These are phyloP conservation scores for Ogataea paraovalis DNA, from an alignment of 805 yeast genomes.

Conservation along the genomic window DNA sequence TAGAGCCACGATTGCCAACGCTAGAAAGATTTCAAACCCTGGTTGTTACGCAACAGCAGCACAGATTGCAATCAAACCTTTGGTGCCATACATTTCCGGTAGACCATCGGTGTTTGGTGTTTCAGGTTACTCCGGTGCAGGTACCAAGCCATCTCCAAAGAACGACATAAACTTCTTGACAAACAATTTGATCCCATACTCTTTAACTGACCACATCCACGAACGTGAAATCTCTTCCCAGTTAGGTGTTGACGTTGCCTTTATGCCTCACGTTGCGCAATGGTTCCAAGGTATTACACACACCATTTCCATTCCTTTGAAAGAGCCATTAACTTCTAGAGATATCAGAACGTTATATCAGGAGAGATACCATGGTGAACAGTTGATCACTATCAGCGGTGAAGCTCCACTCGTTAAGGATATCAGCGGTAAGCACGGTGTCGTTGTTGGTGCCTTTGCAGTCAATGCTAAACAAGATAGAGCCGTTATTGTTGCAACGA, in stretches of 20 bases:
- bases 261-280: slow-evolving; percentile 96
- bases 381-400: slow-evolving; percentile 77
- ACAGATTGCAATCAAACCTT: slow-evolving; percentile 86
- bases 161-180: slow-evolving; percentile 73
- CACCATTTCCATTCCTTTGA: slow-evolving; percentile 87
- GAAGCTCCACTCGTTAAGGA: slow-evolving; percentile 93
- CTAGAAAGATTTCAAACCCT: slow-evolving; percentile 88
- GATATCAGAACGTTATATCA: slow-evolving; percentile 83
- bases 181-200: slow-evolving; percentile 89
- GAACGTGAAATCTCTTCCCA: slow-evolving; percentile 87
- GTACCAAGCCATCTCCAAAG: slow-evolving; percentile 96
- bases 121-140: slow-evolving; percentile 98
- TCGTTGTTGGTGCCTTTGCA: slow-evolving; percentile 92
- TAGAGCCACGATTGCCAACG: slow-evolving; percentile 60
- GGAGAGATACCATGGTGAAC: slow-evolving; percentile 84
- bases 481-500: slow-evolving; percentile 91
- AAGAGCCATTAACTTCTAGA: slow-evolving; percentile 65
- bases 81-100: slow-evolving; percentile 63
- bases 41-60: slow-evolving; percentile 99
- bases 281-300: slow-evolving; percentile 99
- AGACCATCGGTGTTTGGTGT: slow-evolving; percentile 89
- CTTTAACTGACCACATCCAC: slow-evolving; percentile 94
- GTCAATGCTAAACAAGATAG: slow-evolving; percentile 85
- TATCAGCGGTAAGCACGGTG: slow-evolving; percentile 91
- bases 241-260: slow-evolving; percentile 76